Percentiles rank a stretch among this genome's conserved stretches.
phyloP scores from a whole-genome alignment of 2,329 filamentous ascomycete genomes.

The Diplocarpon rosae region DNA sequence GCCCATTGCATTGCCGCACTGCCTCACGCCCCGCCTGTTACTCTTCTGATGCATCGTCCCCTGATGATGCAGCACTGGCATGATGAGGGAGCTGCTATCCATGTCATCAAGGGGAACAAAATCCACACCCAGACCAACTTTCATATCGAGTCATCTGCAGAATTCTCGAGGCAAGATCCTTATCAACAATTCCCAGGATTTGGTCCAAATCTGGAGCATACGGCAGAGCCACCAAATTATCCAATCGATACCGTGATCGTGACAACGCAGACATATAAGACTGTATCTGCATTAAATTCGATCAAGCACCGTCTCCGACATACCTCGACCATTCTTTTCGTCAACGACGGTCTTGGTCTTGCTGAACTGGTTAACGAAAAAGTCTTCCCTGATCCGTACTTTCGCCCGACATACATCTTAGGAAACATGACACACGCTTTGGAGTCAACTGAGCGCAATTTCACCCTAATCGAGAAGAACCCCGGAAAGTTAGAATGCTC shows the following conservation, averaged over 20 bases:
- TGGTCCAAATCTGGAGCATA: constrained; percentile 14
- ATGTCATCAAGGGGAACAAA: constrained; percentile 34
- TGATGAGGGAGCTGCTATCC: constrained; percentile 33
- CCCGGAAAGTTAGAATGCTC: constrained; percentile 30
- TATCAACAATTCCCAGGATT: constrained; percentile 19
- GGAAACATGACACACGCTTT: constrained; percentile 30
- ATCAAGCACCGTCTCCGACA: constrained; percentile 56
- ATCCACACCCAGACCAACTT: constrained; percentile 28
- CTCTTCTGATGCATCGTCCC: constrained; percentile 47
- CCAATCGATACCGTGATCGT: constrained; percentile 62
- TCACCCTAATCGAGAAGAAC: constrained; percentile 31
- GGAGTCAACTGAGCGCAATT: constrained; percentile 29
- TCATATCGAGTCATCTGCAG: constrained; percentile 21
- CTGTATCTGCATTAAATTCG: constrained; percentile 43
- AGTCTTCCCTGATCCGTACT: constrained; percentile 55
- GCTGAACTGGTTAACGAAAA: constrained; percentile 64
- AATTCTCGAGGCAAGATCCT: constrained; percentile 6
- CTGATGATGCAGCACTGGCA: constrained; percentile 36
- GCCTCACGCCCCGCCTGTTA: constrained; percentile 49
- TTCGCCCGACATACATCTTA: constrained; percentile 61
- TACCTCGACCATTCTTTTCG: constrained; percentile 60
- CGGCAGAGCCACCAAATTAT: constrained; percentile 22
- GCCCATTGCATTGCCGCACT: constrained; percentile 52
- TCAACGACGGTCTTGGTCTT: constrained; percentile 75
- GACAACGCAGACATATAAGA: constrained; percentile 49